These are phyloP conservation scores for Gnomoniopsis sp. DNA, from an alignment of 2,329 filamentous ascomycete genomes.

Conservation along the genomic window DNA sequence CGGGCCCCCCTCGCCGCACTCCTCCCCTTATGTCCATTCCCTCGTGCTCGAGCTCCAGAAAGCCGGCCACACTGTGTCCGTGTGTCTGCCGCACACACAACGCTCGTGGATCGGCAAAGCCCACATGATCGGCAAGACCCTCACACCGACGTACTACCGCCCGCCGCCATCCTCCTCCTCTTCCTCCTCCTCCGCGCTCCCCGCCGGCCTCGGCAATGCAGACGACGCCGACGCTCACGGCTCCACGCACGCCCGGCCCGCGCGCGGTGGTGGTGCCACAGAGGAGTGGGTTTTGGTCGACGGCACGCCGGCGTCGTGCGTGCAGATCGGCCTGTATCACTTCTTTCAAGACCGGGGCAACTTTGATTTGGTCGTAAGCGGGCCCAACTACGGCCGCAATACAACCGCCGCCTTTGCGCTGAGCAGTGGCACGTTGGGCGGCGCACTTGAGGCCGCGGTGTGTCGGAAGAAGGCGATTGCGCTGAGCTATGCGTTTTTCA, in stretches of 20 bases:
- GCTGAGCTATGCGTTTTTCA: constrained; percentile 86
- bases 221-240: constrained; percentile 60
- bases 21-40: constrained; percentile 76
- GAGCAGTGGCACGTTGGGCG: constrained; percentile 74
- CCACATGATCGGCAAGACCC: constrained; percentile 86
- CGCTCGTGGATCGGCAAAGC: constrained; percentile 98
- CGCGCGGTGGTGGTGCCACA: constrained; percentile 42
- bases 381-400: constrained; percentile 82
- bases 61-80: constrained; percentile 82
- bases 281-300: constrained; percentile 83
- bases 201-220: constrained; percentile 36
- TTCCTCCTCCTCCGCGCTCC: constrained; percentile 29
- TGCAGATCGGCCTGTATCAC: constrained; percentile 79
- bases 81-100: constrained; percentile 86
- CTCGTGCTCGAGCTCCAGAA: constrained; percentile 67
- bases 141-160: constrained; percentile 82
- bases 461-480: constrained; percentile 72
- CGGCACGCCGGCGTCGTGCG: constrained; percentile 76
- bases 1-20: constrained; percentile 72
- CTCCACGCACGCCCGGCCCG: constrained; percentile 59
- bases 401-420: constrained; percentile 76
- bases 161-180: constrained; percentile 36
- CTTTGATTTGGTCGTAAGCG: constrained; percentile 73
- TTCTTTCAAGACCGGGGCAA: constrained; percentile 70
- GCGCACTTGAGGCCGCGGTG: constrained; percentile 72